These are phyloP conservation scores for Bryoerythrophyllum caledonicum DNA, from an alignment of 225 moss, liverwort and hornwort genomes.

Conservation along the genomic window DNA sequence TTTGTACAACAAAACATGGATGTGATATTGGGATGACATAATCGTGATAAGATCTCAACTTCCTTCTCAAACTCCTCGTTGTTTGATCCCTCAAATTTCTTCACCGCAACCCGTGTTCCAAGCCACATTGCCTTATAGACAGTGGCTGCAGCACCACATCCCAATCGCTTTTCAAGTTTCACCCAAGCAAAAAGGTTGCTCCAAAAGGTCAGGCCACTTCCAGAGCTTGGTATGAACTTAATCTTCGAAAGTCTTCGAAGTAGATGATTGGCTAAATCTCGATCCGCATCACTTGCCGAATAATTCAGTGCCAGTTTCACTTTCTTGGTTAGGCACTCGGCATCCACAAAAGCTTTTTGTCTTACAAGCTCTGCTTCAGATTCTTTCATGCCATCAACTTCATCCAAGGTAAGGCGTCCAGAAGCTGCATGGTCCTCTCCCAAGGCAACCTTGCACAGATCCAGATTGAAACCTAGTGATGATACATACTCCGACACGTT, in stretches of 20 bases:
- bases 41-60: not conserved
- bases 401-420: not conserved
- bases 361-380: not conserved
- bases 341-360: not conserved
- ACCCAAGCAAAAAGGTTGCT: not conserved
- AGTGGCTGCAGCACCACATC: not conserved
- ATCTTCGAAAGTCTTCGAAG: not conserved
- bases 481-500: not conserved
- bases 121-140: not conserved
- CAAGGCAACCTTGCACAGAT: not conserved
- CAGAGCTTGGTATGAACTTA: too few relatives aligned
- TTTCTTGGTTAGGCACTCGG: not conserved
- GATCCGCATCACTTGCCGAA: too few relatives aligned
- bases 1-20: not conserved
- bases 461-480: not conserved
- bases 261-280: not conserved
- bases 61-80: not conserved
- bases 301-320: not conserved
- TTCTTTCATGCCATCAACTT: not conserved
- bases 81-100: not conserved
- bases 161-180: not conserved
- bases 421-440: not conserved
- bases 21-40: not conserved
- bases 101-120: not conserved
- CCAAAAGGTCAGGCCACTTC: too few relatives aligned